These are phyloP conservation scores for Trametes villosa DNA, from an alignment of 768 basidiomycete genomes.

Conservation along the genomic window DNA sequence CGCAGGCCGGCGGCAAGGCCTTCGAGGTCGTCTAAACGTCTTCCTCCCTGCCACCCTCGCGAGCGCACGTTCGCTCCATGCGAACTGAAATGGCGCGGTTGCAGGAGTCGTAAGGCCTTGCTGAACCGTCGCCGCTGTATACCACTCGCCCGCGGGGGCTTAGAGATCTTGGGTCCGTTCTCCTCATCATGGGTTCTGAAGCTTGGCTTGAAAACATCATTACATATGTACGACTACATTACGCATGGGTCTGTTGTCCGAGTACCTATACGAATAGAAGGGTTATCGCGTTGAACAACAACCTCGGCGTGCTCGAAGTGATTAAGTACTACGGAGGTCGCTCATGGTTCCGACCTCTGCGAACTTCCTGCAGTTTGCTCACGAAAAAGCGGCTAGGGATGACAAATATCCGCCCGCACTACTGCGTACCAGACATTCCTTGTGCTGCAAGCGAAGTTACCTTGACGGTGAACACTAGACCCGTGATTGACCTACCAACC, in stretches of 20 bases:
- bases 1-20: slow-evolving; percentile 60
- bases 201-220: not conserved
- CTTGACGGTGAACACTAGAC: no score
- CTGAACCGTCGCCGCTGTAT: not conserved
- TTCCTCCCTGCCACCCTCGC: not conserved
- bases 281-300: no score
- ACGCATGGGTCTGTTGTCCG: not conserved
- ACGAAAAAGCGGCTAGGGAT: no score
- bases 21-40: slow-evolving; percentile 52
- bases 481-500: no score
- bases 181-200: not conserved
- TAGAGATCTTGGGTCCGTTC: not conserved
- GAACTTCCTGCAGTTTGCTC: no score
- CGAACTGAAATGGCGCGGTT: not conserved
- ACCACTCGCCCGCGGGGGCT: not conserved
- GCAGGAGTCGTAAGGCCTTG: not conserved
- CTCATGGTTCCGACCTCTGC: no score
- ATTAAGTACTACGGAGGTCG: no score
- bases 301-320: no score
- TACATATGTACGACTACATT: not conserved
- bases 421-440: no score
- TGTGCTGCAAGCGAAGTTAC: no score
- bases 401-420: no score
- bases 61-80: not conserved
- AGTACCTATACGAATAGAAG: not conserved